Percentiles rank a stretch among this genome's conserved stretches.
Conservation (phyloP, 1,284 basidiomycete species). For the Rhodotorula sp. region DNA sequence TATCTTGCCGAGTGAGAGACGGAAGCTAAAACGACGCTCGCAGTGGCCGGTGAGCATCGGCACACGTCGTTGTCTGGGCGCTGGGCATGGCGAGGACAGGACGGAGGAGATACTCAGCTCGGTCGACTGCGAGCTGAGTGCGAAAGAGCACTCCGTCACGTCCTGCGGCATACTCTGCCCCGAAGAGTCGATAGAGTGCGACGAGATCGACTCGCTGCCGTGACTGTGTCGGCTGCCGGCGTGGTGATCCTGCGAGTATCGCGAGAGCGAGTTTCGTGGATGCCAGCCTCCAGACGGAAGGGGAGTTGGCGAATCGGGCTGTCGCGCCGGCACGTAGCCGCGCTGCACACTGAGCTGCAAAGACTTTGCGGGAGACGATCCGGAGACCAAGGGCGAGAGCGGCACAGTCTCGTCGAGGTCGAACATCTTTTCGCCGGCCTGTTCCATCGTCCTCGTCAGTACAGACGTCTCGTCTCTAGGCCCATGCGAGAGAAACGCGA, state of each 20-base stretch:
- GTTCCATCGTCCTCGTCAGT: not conserved
- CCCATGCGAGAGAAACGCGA: not conserved
- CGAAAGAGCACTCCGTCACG: slow-evolving; percentile 12
- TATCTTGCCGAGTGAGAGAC: slow-evolving; percentile 15
- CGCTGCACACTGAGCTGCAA: not conserved
- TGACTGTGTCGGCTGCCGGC: slow-evolving; percentile 1
- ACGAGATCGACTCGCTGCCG: slow-evolving; percentile 6
- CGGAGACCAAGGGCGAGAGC: slow-evolving; percentile 25
- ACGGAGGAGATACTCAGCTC: slow-evolving; percentile 33
- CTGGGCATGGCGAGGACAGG: slow-evolving; percentile 33
- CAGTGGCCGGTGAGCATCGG: slow-evolving; percentile 30
- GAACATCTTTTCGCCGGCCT: slow-evolving; percentile 39
- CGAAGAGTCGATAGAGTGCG: slow-evolving; percentile 7
- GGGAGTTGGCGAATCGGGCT: slow-evolving; percentile 22
- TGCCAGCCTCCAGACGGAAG: not conserved
- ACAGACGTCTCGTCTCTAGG: not conserved
- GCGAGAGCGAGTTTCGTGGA: slow-evolving; percentile 12
- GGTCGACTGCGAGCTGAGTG: slow-evolving; percentile 22
- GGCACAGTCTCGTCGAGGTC: slow-evolving; percentile 23
- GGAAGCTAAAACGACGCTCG: slow-evolving; percentile 18
- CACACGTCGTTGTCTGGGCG: slow-evolving; percentile 14
- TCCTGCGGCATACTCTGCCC: not conserved
- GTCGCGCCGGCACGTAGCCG: slow-evolving; percentile 9
- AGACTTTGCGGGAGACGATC: slow-evolving; percentile 9
- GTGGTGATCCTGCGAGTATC: slow-evolving; percentile 32